Percentiles rank a stretch among this genome's conserved stretches.
These are phyloP conservation scores for thale cress (Arabidopsis thaliana) DNA, from an alignment of 345 rosid genomes.

Conservation along the genomic window TAIR10.1 NC_003074.8:8647501-8648000, in stretches of 20 bases:
- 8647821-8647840: slow-evolving; percentile 32
- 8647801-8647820: slow-evolving; percentile 25
- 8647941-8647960: slow-evolving; percentile 1
- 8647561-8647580: slow-evolving; percentile 62
- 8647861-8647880: slow-evolving; percentile 7
- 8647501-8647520: slow-evolving; percentile 53
- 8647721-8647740: slow-evolving; percentile 22
- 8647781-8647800: slow-evolving; percentile 32
- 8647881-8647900: slow-evolving; percentile 23
- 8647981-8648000: background rate
- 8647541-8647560: slow-evolving; percentile 45
- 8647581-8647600: slow-evolving; percentile 59
- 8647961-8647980: background rate
- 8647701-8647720: slow-evolving; percentile 35
- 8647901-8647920: slow-evolving; percentile 11
- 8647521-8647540: slow-evolving; percentile 46
- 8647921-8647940: slow-evolving; percentile 20
- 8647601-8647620: slow-evolving; percentile 48
- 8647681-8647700: slow-evolving; percentile 57
- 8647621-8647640: slow-evolving; percentile 54
- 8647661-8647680: slow-evolving; percentile 76
- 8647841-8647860: slow-evolving; percentile 20
- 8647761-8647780: slow-evolving; percentile 40
- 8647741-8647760: slow-evolving; percentile 40
- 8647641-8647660: slow-evolving; percentile 61